These are phyloP conservation scores for Geotrichum phurueaensis DNA, from an alignment of 1,139 yeast genomes.

Conservation along the genomic window DNA sequence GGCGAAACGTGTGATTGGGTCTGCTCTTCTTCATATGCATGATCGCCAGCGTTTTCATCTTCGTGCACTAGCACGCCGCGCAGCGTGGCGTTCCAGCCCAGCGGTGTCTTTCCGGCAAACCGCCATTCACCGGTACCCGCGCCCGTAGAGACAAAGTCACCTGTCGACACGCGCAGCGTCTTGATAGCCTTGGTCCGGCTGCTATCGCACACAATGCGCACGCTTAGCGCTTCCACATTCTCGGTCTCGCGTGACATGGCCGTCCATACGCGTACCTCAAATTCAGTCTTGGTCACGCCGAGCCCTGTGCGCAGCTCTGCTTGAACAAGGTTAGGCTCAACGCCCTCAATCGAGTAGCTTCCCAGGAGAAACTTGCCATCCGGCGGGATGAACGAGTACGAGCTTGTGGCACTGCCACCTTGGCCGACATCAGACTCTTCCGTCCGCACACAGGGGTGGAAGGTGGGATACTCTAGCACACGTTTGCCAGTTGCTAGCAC, in stretches of 20 bases:
- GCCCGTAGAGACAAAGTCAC: constrained; percentile 56
- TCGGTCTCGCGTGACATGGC: constrained; percentile 47
- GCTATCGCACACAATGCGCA: constrained; percentile 45
- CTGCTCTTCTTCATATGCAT: constrained; percentile 6
- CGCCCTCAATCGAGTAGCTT: constrained; percentile 56
- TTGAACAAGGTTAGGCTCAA: constrained; percentile 49
- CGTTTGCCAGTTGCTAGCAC: constrained; percentile 39
- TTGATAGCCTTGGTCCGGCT: constrained; percentile 35
- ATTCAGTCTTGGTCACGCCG: constrained; percentile 61
- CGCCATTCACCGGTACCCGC: constrained; percentile 66
- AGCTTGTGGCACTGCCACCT: constrained; percentile 16
- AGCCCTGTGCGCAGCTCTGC: constrained; percentile 57
- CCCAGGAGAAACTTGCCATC: constrained; percentile 69
- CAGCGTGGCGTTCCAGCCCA: constrained; percentile 66
- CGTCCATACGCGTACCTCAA: constrained; percentile 62
- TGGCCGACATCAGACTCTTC: constrained; percentile 13
- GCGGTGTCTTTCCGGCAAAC: constrained; percentile 51
- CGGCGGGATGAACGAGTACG: constrained; percentile 73
- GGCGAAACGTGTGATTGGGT: background rate
- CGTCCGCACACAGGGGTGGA: constrained; percentile 52
- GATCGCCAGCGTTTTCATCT: constrained; percentile 5
- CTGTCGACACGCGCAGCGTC: constrained; percentile 58
- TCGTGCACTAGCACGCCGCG: constrained; percentile 45
- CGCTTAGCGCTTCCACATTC: constrained; percentile 50
- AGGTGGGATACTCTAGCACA: constrained; percentile 37